These are phyloP conservation scores for Starmerella cellae DNA, from an alignment of 805 yeast species.

Conservation along the genomic window DNA sequence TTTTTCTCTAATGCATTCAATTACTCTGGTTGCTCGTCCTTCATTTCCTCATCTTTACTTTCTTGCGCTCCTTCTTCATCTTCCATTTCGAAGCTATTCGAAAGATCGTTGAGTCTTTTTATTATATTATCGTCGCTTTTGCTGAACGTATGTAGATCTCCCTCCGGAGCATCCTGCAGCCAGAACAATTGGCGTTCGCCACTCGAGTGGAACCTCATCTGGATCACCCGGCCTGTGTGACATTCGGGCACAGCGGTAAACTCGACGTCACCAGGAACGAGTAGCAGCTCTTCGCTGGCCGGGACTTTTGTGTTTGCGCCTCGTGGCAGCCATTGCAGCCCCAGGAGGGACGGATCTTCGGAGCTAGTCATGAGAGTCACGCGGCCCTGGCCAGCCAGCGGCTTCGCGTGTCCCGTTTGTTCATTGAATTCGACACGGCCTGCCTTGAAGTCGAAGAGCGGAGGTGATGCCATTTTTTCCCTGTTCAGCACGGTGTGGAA, in stretches of 20 bases:
- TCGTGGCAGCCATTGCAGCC: slow-evolving; percentile 63
- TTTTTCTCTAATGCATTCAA: not conserved
- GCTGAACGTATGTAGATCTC: slow-evolving; percentile 43
- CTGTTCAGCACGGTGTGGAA: too few relatives aligned
- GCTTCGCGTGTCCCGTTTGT: slow-evolving; percentile 50
- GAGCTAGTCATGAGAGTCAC: slow-evolving; percentile 47
- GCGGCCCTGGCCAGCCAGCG: slow-evolving; percentile 56
- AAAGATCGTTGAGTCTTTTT: slow-evolving; percentile 36
- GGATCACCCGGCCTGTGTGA: slow-evolving; percentile 63
- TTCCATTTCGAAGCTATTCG: slow-evolving; percentile 17
- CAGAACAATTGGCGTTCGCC: slow-evolving; percentile 48
- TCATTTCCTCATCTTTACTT: not conserved
- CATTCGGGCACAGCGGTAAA: slow-evolving; percentile 61
- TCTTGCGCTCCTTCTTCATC: slow-evolving; percentile 13
- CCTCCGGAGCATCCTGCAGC: slow-evolving; percentile 66
- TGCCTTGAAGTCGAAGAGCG: slow-evolving; percentile 46
- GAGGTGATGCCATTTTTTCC: slow-evolving; percentile 9
- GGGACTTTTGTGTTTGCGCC: slow-evolving; percentile 27
- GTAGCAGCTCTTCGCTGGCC: slow-evolving; percentile 38
- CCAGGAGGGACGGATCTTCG: slow-evolving; percentile 60
- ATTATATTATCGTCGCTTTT: slow-evolving; percentile 42
- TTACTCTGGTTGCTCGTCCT: not conserved
- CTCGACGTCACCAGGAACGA: slow-evolving; percentile 76
- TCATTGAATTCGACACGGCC: slow-evolving; percentile 56
- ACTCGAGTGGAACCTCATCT: slow-evolving; percentile 48